A percentile compares a stretch with the other conserved stretches of the same genome.
Conservation (phyloP, 108 stramenopile genomes). For the Conticribra guillardii region DNA sequence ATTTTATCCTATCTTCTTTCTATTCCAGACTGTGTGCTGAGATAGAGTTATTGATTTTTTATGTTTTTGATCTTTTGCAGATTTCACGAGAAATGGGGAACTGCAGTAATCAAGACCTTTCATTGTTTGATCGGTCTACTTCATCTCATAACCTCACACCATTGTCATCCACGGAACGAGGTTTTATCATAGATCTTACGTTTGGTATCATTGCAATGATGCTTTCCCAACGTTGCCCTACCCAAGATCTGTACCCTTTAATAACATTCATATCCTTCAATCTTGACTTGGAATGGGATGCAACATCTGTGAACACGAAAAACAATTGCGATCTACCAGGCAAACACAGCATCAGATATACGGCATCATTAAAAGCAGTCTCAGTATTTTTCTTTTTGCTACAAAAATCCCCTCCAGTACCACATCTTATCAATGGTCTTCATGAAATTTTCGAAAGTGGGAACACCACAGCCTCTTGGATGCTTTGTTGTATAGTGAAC, state of each 20-base stretch:
- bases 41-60: too few species aligned
- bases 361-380: conserved; percentile 40
- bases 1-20: too few species aligned
- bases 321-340: conserved; percentile 12
- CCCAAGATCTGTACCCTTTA: conserved; percentile 49
- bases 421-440: conserved; percentile 49
- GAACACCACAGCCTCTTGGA: conserved; percentile 66
- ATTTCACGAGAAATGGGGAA: too few species aligned
- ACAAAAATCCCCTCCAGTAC: conserved; percentile 32
- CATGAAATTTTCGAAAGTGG: conserved; percentile 55
- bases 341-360: conserved; percentile 30
- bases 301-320: conserved; percentile 21
- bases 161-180: conserved; percentile 42
- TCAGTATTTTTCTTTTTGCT: conserved; percentile 48
- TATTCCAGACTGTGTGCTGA: too few species aligned
- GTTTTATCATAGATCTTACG: conserved; percentile 54
- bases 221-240: conserved; percentile 39
- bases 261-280: conserved; percentile 59
- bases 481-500: conserved; percentile 75
- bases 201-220: conserved; percentile 66
- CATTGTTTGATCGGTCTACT: too few species aligned
- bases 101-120: too few species aligned
- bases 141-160: too few species aligned
- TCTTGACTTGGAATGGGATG: conserved; percentile 61
- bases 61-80: too few species aligned